Conservation (phyloP, 805 yeast species). For the Lipomyces yamadae region DNA sequence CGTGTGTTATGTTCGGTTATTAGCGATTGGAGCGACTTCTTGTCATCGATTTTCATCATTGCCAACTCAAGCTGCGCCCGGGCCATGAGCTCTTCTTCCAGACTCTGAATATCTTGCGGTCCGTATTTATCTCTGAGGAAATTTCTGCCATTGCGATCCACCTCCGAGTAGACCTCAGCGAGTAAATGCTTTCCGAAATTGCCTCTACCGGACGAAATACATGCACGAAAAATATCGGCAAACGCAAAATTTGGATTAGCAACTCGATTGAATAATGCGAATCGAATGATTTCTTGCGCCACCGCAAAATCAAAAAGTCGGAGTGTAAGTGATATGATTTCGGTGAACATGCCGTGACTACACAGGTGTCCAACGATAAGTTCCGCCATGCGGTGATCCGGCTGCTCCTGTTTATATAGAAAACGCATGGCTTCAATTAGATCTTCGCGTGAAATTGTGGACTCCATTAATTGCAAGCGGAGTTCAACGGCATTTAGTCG, state of each 20-base stretch:
- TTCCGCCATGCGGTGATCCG: slow-evolving; percentile 1
- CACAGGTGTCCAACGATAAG: slow-evolving; percentile 22
- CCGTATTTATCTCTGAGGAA: neutral
- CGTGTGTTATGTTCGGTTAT: neutral
- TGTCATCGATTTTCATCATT: slow-evolving; percentile 2
- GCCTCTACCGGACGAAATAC: slow-evolving; percentile 12
- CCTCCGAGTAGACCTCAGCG: slow-evolving; percentile 11
- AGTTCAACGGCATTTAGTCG: slow-evolving; percentile 7
- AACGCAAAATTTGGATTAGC: slow-evolving; percentile 12
- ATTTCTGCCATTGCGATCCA: neutral
- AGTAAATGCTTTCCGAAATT: slow-evolving; percentile 23
- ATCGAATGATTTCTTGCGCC: slow-evolving; percentile 15
- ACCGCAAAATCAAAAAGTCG: slow-evolving; percentile 19
- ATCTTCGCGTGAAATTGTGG: slow-evolving; percentile 15
- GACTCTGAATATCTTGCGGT: neutral
- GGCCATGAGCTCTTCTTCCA: slow-evolving; percentile 14
- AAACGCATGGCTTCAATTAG: slow-evolving; percentile 12
- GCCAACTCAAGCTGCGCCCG: slow-evolving; percentile 20
- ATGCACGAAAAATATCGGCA: slow-evolving; percentile 19
- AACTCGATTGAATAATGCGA: slow-evolving; percentile 8
- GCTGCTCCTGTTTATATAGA: slow-evolving; percentile 3
- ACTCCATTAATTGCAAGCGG: slow-evolving; percentile 15
- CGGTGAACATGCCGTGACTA: slow-evolving; percentile 22
- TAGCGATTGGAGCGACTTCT: neutral
- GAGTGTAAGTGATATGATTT: slow-evolving; percentile 16